Evolutionary conservation across 1,139 yeast species (phyloP).

Genomic region (Sugiyamaella paludigena): DNA sequence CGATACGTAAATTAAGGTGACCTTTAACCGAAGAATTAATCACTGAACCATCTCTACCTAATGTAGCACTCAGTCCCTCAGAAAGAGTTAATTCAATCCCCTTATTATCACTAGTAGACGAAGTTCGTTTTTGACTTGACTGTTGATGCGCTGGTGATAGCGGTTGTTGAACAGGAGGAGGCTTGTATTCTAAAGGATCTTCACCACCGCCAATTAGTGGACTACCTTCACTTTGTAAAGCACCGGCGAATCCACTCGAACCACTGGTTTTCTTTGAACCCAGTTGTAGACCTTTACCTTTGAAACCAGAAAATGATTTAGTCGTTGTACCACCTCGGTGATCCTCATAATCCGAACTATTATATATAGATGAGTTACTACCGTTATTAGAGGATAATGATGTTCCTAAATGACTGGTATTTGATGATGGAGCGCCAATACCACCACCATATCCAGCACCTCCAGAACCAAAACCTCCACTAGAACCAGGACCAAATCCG

Average conservation of each 20-base stretch:
- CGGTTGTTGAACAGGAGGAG: constrained; percentile 19
- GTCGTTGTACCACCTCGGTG: constrained; percentile 1
- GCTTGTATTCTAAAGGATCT: constrained; percentile 15
- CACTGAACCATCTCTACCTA: constrained; percentile 82
- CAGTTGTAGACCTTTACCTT: constrained; percentile 77
- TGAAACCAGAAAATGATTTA: constrained; percentile 32
- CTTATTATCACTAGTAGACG: constrained; percentile 46
- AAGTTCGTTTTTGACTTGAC: constrained; percentile 25
- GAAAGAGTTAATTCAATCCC: constrained; percentile 77
- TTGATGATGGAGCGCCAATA: constrained; percentile 13
- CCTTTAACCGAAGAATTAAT: constrained; percentile 81
- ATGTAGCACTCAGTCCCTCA: constrained; percentile 74
- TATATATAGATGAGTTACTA: constrained; percentile 20
- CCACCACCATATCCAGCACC: constrained; percentile 7
- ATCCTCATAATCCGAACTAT: constrained; percentile 24
- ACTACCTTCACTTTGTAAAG: constrained; percentile 30
- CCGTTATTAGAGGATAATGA: constrained; percentile 2
- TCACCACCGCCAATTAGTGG: constrained; percentile 30
- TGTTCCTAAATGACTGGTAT: constrained; percentile 14
- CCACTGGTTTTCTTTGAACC: constrained; percentile 55
- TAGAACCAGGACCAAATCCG: constrained; percentile 17
- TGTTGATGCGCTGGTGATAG: constrained; percentile 22
- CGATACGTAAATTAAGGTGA: constrained; percentile 83
- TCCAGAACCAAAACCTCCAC: constrained; percentile 14
- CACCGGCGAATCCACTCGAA: constrained; percentile 45